These are phyloP conservation scores for Suillus alpinus DNA, from an alignment of 768 basidiomycete species.

Conservation along the genomic window DNA sequence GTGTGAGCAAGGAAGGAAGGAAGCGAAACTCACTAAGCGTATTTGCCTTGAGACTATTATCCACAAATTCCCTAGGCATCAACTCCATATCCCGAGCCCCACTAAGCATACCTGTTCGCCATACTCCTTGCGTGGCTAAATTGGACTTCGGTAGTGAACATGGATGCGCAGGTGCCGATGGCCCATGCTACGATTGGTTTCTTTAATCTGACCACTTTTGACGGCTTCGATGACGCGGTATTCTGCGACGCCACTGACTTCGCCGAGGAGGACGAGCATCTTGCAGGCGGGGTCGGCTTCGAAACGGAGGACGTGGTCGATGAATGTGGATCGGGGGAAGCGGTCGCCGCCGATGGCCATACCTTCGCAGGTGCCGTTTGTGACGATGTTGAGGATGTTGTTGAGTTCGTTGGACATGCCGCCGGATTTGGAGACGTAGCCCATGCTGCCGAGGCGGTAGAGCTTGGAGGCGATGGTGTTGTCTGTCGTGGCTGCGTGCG, in stretches of 20 bases:
- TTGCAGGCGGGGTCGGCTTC: conserved; percentile 97
- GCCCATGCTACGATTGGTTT: conserved; percentile 99
- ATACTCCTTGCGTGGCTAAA: conserved; percentile 98
- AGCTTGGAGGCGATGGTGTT: conserved; percentile 99
- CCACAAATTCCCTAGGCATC: conserved; percentile 98
- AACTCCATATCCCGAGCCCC: conserved; percentile 86
- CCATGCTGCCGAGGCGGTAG: conserved; percentile 95
- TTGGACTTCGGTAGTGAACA: conserved; percentile 99
- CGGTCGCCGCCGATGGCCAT: conserved; percentile 99
- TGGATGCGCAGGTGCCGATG: conserved; percentile 99
- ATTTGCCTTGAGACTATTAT: conserved; percentile 91
- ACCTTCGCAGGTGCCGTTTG: conserved; percentile 99
- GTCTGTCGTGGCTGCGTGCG: too few species aligned
- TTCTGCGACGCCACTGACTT: conserved; percentile 98
- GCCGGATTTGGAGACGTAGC: conserved; percentile 99
- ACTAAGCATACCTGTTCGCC: conserved; percentile 99
- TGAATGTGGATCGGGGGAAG: conserved; percentile 97
- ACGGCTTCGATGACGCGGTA: conserved; percentile 99
- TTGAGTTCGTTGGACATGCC: conserved; percentile 99
- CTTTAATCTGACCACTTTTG: conserved; percentile 86
- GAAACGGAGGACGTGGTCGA: conserved; percentile 97
- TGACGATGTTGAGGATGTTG: conserved; percentile 95
- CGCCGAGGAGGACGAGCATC: conserved; percentile 97
- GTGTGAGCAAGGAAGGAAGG: background rate
- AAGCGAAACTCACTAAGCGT: conserved; percentile 74